phyloP scores from a whole-genome alignment of 306 rosid genomes.

The Trifolium subterraneum region DNA sequence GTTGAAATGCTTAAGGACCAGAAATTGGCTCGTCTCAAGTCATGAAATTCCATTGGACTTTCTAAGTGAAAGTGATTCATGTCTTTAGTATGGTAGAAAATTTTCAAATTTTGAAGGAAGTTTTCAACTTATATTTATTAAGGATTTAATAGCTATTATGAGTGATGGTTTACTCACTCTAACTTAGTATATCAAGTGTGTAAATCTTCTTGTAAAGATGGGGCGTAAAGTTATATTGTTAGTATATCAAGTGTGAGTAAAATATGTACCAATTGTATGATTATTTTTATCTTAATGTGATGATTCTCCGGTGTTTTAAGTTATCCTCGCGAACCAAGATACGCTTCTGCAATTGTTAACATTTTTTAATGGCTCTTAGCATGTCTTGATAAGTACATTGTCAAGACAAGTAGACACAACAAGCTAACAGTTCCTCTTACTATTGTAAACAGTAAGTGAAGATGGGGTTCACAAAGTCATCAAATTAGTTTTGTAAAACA shows the following conservation, averaged over 20 bases:
- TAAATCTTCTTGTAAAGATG: slow-evolving; percentile 14
- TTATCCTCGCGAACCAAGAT: no score
- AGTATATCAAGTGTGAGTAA: background rate
- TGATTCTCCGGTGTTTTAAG: no score
- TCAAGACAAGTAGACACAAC: no score
- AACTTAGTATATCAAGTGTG: no score
- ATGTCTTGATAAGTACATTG: no score
- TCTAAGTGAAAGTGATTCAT: slow-evolving; percentile 24
- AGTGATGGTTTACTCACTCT: slow-evolving; percentile 14
- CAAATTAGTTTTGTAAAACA: no score
- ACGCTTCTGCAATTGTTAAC: no score
- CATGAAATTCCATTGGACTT: slow-evolving; percentile 29
- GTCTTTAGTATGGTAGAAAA: slow-evolving; percentile 21
- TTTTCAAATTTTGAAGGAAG: slow-evolving; percentile 9
- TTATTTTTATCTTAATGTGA: no score
- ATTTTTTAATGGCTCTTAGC: no score
- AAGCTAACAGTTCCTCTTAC: no score
- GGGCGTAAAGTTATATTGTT: background rate
- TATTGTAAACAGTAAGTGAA: no score
- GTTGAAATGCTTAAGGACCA: slow-evolving; percentile 69
- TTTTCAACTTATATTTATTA: slow-evolving; percentile 11
- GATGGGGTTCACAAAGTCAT: no score
- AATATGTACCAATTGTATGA: background rate
- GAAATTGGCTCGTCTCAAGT: slow-evolving; percentile 48
- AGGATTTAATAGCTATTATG: slow-evolving; percentile 7